Conservation (phyloP, 495 filamentous ascomycete species). For the Xylaria acuta region DNA sequence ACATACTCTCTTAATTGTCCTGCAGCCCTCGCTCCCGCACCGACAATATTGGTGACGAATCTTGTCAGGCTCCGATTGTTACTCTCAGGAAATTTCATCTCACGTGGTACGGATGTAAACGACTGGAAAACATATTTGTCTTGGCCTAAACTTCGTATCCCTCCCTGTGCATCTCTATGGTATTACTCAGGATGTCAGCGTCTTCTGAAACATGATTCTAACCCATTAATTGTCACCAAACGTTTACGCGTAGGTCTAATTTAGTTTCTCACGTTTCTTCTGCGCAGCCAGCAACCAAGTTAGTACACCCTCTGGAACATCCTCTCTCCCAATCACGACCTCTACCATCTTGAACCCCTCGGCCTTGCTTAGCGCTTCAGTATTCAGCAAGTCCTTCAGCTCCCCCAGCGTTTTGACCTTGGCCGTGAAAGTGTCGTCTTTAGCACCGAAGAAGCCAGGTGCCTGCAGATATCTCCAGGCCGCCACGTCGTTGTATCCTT, state of each 20-base stretch:
- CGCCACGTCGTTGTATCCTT: constrained; percentile 73
- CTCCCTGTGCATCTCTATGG: neutral
- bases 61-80: neutral
- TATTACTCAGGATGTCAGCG: neutral
- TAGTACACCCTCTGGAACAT: constrained; percentile 68
- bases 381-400: constrained; percentile 63
- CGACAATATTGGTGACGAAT: neutral
- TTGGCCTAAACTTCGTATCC: neutral
- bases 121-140: neutral
- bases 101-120: neutral
- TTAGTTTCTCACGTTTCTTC: constrained; percentile 53
- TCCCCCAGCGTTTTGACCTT: constrained; percentile 68
- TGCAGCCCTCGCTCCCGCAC: neutral
- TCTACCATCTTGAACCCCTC: constrained; percentile 68
- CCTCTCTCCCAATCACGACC: constrained; percentile 73
- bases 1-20: neutral
- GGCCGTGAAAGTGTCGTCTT: constrained; percentile 59
- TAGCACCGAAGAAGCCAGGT: constrained; percentile 66
- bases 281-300: constrained; percentile 63
- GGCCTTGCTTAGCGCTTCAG: constrained; percentile 59
- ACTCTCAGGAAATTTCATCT: neutral
- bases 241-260: neutral
- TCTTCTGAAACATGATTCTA: neutral
- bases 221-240: too few species aligned
- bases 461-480: constrained; percentile 70